Evolutionary conservation across 2,329 filamentous ascomycete species (phyloP), one percentile per base, ranked within the genome.

Genomic region (Bimuria novae-zelandiae): DNA sequence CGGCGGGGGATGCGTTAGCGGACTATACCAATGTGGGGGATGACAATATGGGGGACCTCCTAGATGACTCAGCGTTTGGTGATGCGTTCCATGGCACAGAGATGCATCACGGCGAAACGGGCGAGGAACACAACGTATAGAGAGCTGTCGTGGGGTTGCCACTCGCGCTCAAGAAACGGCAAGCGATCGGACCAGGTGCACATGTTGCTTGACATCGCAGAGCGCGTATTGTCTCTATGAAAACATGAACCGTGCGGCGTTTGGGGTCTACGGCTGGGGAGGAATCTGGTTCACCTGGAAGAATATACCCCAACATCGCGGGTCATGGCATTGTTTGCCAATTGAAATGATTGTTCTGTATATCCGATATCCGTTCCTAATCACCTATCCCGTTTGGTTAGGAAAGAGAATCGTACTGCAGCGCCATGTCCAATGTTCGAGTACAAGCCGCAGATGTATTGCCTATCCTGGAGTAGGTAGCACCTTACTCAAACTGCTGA

Each of bases 51-150:
- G 72, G 68, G 2, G 72, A 73, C 47, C 59, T 74, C 10, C 69
- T 74, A 3, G 71, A 75, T 37, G 69, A 74, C 51, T 73, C 71
- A 19, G 72, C 72, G 3, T 75, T 75, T 50, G 72, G 72, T 2
- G 72, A 74, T 41, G 72, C 72, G n/a, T 75, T 75, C 52, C 72
- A 75, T 22, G 70, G 66, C 2, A 74, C 68, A 14, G 71, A 72
- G 43, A 68, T 65, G 62, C 65, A 71, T 50, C 62, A 70, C 32
- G 65, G 67, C 17, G 66, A 68, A 39, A 60, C 63, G 30, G 67
- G 62, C 16, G 65, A 70, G 35, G 67, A 63, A 19, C 61, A 68
- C 17, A 62, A 64, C 48, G 60, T 57, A 42, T 71, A 62, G 54
- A 41, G 52, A 35, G 46, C 43, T 12, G 36, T 39, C 17, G 14